phyloP scores from a whole-genome alignment of 306 rosid genomes.

The Prunus fruticosa region DNA sequence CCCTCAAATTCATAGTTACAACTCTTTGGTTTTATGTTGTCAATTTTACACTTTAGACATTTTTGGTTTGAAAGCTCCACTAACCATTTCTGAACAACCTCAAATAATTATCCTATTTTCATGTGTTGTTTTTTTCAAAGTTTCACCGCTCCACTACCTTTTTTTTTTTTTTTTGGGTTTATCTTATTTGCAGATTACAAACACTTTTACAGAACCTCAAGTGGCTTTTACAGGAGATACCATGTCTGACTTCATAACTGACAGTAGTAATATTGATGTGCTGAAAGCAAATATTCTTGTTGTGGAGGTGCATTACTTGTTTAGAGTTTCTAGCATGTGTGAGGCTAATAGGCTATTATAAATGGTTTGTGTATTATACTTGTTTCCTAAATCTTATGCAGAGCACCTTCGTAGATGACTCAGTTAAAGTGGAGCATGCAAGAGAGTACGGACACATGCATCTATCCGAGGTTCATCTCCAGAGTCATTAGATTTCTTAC shows the following conservation, averaged over 20 bases:
- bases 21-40: background rate
- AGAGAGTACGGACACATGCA: slow-evolving; percentile 88
- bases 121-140: background rate
- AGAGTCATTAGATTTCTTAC: background rate
- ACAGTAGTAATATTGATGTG: slow-evolving; percentile 59
- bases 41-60: background rate
- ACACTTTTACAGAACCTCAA: slow-evolving; percentile 72
- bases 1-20: background rate
- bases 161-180: background rate
- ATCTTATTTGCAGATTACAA: slow-evolving; percentile 59
- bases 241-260: slow-evolving; percentile 66
- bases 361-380: background rate
- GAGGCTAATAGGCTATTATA: background rate
- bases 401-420: slow-evolving; percentile 78
- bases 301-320: slow-evolving; percentile 61
- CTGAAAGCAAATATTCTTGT: slow-evolving; percentile 80
- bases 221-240: slow-evolving; percentile 97
- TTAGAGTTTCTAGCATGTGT: background rate
- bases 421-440: slow-evolving; percentile 72
- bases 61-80: background rate
- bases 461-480: slow-evolving; percentile 62
- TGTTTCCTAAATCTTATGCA: slow-evolving; percentile 18
- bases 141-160: background rate
- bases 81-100: no score
- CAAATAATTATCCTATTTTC: background rate